Base-by-base conservation (phyloP, 148 eudicot genomes). In the Bassia scoparia region DNA sequence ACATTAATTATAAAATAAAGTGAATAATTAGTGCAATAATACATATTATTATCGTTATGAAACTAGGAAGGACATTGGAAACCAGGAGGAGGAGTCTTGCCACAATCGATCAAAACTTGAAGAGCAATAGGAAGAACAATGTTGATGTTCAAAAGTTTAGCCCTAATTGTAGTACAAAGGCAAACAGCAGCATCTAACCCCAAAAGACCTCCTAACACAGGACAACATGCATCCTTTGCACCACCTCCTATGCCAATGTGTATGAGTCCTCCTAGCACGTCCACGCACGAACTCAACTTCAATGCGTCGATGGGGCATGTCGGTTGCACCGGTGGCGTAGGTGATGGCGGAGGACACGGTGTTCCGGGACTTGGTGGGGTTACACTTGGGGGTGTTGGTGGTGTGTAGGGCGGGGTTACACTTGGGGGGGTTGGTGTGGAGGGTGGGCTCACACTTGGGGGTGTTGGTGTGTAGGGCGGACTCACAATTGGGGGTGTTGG, bases 241-340 rank as follows among this genome's bases (percentile, higher is more conserved):
- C 79, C 78, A 69, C 81, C 30, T 1, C 96, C 92, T 20, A 90
- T 61, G 6, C 92, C 92, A 49, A 90, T 69, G 76, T 90, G 90
- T 31, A 88, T 64, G 5, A 90, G 78, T 0, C 96, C 92, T 0
- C 92, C 92, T 21, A 90, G 54, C 4, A 90, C 58, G 56, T 90
- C 96, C 9, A 90, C 90, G 53, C 96, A 90, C 3, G 84, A 81
- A 9, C 71, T 72, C 11, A 90, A 78, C 70, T 90, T 86, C 23
- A 90, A 72, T 7, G 96, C 37, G 76, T 88, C 90, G 4, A 90
- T 88, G 9, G 95, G 87, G 78, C 96, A 90, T 6, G 96, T 86
- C 67, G 71, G 78, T 8, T 69, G 74, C 0, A 10, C 37, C 7
- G 80, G 66, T 31, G 76, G 43, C 26, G 73, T 0, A 7, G 56